Evolutionary conservation across 768 basidiomycete genomes (phyloP).

Genomic region (Russula brevipes): DNA sequence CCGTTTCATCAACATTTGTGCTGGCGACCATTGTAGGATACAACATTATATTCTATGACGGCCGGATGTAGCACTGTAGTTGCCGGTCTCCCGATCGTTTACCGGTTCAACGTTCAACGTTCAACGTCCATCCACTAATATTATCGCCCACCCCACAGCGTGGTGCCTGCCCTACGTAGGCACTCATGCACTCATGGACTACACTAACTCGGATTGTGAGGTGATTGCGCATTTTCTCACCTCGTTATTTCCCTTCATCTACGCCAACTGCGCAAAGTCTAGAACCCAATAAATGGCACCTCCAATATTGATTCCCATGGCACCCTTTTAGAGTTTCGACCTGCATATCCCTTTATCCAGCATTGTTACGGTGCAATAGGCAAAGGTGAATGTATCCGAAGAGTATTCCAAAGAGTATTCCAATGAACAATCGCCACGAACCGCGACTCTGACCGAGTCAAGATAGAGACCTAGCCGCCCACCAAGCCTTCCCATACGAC

Average conservation of each 20-base stretch:
- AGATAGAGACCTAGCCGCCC: slow-evolving; percentile 45
- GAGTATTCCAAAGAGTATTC: slow-evolving; percentile 1
- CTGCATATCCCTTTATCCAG: slow-evolving; percentile 16
- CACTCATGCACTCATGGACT: too few species aligned
- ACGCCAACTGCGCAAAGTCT: slow-evolving; percentile 2
- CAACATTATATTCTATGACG: neutral
- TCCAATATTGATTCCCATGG: slow-evolving; percentile 1
- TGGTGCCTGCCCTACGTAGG: too few species aligned
- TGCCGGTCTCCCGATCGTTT: slow-evolving; percentile 10
- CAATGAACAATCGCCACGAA: slow-evolving; percentile 5
- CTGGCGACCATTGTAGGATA: slow-evolving; percentile 1
- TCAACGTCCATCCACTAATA: too few species aligned
- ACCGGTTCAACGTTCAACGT: neutral
- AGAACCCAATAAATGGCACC: slow-evolving; percentile 11
- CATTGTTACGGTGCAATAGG: slow-evolving; percentile 7
- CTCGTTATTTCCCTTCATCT: slow-evolving; percentile 4
- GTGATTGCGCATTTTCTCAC: slow-evolving; percentile 4
- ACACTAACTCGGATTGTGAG: slow-evolving; percentile 4
- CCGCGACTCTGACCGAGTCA: slow-evolving; percentile 6
- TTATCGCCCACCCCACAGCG: too few species aligned
- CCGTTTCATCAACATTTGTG: slow-evolving; percentile 18
- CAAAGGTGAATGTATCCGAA: neutral
- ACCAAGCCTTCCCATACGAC: slow-evolving; percentile 86
- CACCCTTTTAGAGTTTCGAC: slow-evolving; percentile 12
- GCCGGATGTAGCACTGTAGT: neutral